Conservation (phyloP, 2,329 filamentous ascomycete species). For the Fusarium zealandicum region DNA sequence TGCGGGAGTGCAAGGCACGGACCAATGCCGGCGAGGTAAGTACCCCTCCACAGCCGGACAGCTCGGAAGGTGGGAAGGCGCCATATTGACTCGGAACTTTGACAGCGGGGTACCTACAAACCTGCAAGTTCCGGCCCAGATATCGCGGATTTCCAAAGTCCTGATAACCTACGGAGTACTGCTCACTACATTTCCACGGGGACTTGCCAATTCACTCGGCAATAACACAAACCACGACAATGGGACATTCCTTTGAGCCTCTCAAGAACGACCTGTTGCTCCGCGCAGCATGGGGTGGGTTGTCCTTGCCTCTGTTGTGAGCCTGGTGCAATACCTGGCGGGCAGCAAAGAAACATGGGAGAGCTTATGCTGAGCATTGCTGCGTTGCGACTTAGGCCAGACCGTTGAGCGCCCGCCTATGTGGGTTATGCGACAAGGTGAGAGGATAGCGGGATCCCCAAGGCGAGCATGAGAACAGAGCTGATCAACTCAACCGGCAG, state of each 20-base stretch:
- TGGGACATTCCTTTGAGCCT: slow-evolving; percentile 78
- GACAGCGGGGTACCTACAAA: slow-evolving; percentile 21
- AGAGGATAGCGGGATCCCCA: slow-evolving; percentile 31
- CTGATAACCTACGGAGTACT: too few relatives aligned
- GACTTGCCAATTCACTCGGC: slow-evolving; percentile 7
- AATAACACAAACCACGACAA: slow-evolving; percentile 48
- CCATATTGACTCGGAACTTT: slow-evolving; percentile 8
- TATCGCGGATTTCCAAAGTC: slow-evolving; percentile 12
- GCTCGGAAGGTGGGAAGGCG: too few relatives aligned
- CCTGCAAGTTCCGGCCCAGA: neutral
- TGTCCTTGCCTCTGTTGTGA: slow-evolving; percentile 7
- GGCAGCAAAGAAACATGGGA: slow-evolving; percentile 10
- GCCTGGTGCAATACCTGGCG: neutral
- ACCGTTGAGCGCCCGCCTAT: slow-evolving; percentile 91
- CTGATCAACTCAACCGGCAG: slow-evolving; percentile 54
- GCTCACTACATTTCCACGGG: slow-evolving; percentile 11
- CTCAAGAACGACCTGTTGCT: slow-evolving; percentile 93
- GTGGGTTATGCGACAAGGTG: slow-evolving; percentile 99
- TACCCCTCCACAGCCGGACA: slow-evolving; percentile 26
- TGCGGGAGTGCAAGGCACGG: neutral
- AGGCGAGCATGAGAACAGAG: slow-evolving; percentile 2
- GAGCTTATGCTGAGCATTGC: slow-evolving; percentile 34
- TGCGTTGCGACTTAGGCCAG: slow-evolving; percentile 66
- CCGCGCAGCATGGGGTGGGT: slow-evolving; percentile 84
- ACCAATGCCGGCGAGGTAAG: slow-evolving; percentile 7